Base-by-base conservation (phyloP, 495 filamentous ascomycete species). In the Penicillium fimorum region DNA sequence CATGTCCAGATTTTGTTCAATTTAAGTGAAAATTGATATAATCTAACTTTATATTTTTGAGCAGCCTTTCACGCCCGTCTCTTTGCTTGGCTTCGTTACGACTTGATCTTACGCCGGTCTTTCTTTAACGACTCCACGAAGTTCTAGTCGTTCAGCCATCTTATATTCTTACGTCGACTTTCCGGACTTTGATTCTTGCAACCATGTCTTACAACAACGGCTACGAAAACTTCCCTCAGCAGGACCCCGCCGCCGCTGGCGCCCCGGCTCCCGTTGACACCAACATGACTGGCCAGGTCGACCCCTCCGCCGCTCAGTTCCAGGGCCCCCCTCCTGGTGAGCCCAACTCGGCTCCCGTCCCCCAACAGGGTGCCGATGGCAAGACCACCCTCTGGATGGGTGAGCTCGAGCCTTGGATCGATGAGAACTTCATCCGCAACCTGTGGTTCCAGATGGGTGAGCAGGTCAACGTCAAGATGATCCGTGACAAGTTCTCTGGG, bases 401-500 rank as follows among this genome's bases (percentile, higher is more conserved):
- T 56, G 94, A 99, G 70, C 87, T 99, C 65, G 94, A 97, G 72
- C 90, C 91, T 3, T 99, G 94, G 94, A 97, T 99, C 72, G 94
- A 99, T 70, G 94, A 99, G 76, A 95, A 89, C 70, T 99, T 97
- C 75, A 89, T 99, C 62, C 92, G 95, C 70, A 92, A 87, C 60
- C 82, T 97, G 20, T 97, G 91, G 86, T 89, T 86, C 71, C 87
- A 87, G 64, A 86, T 96, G 79, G 90, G 86, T 53, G 93, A 97
- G 77, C 82, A 82, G 59, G 94, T 99, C 64, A 97, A 97, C 65
- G 94, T 99, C 54, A 99, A 99, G 83, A 96, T 99, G 84, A 99
- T 99, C 66, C 92, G 94, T 57, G 94, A 99, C 78, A 96, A 96
- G 74, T 96, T 96, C 71, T 97, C 94, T 73, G 94, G 94, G 93